phyloP scores from a whole-genome alignment of 176 grass and related monocot genomes.

The Bothriochloa decipiens region DNA sequence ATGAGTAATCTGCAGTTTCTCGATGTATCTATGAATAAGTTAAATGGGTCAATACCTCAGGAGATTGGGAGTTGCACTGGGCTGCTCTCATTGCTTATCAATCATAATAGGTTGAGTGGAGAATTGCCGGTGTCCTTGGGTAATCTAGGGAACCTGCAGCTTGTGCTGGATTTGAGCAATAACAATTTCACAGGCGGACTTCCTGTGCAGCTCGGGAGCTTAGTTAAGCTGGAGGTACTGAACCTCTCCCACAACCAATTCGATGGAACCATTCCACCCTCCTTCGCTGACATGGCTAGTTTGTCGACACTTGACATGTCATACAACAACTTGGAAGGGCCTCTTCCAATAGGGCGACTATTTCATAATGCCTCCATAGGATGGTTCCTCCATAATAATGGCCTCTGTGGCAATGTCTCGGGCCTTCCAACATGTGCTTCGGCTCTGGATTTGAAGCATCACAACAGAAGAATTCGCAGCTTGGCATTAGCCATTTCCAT shows the following conservation, averaged over 20 bases:
- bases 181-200: neutral
- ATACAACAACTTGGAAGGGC: neutral
- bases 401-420: neutral
- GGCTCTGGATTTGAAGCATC: neutral
- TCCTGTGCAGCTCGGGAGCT: neutral
- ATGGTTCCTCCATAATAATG: neutral
- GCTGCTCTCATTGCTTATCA: neutral
- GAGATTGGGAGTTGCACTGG: neutral
- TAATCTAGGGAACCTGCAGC: neutral
- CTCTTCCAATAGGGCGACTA: neutral
- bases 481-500: neutral
- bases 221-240: neutral
- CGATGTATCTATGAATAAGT: neutral
- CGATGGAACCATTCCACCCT: neutral
- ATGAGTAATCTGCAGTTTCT: neutral
- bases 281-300: neutral
- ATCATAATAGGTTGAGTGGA: neutral
- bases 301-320: neutral
- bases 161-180: neutral
- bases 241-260: neutral
- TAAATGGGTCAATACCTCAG: neutral
- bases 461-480: neutral
- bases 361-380: neutral
- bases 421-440: neutral
- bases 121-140: neutral